Base-by-base conservation (phyloP, 192 early-diverging fungal species). In the Podochytrium sp. region DNA sequence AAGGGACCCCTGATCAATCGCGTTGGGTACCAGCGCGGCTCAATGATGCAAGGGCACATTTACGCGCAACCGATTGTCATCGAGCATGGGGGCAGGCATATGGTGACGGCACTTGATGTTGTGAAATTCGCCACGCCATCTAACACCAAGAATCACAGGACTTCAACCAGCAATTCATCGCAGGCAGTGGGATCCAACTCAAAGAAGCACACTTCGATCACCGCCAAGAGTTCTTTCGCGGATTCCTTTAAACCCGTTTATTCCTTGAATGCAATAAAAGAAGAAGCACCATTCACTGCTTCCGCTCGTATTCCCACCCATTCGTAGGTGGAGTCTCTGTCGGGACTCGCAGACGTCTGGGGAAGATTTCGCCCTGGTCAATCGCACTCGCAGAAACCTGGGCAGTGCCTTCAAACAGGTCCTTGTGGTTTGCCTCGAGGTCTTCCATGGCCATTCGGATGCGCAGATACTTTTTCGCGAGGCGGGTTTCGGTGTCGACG, bases 381-480 rank as follows among this genome's bases (percentile, higher is more conserved):
- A 53, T 38, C n/a, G 62, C 63, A 29, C 80, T 69, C 52, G 51
- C 37, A 25, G 75, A 50, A 12, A 67, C 60, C 0, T 49, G 61
- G 6, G 65, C 65, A 12, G 81, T 79, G 18, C 74, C 85, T 65
- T 83, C 79, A 76, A 86, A 86, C 33, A 86, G 65, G 27, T 78
- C 12, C 29, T 40, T 35, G 49, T 86, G 82, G 40, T 75, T 74
- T 43, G 56, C 71, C 66, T 86, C 72, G 32, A 86, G 66, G 61
- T 81, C 77, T 68, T 80, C 80, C 79, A 83, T 86, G 23, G 85
- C 85, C 51, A 37, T 30, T 33, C 80, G 76, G 78, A 86, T 83
- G 27, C 65, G 55, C 30, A 57, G 39, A 61, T 83, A 86, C 68
- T 79, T 80, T 4, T 35, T 51, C 29, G 74, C 62, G 50, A 86